Percentiles rank a stretch among this genome's conserved stretches.
Evolutionary conservation across 2,329 filamentous ascomycete species (phyloP).

Genomic region (Exophiala spinifera): DNA sequence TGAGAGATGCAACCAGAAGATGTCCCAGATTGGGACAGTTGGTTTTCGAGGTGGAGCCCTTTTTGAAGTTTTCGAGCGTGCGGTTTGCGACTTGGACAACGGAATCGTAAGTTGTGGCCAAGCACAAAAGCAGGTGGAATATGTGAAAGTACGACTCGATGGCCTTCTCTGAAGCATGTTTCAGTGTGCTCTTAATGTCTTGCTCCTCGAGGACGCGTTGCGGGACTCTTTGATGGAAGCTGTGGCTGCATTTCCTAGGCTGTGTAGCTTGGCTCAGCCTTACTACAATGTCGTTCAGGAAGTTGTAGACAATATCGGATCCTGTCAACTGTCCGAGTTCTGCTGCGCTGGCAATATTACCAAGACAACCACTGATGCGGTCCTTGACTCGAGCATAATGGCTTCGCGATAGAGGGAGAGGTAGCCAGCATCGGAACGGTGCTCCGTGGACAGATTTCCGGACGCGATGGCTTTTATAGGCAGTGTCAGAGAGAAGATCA

Average conservation of each 20-base stretch:
- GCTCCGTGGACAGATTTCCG: constrained; percentile 45
- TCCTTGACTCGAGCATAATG: constrained; percentile 44
- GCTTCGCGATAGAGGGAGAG: constrained; percentile 45
- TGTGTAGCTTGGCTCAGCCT: constrained; percentile 40
- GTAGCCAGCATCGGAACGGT: constrained; percentile 45
- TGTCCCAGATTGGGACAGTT: constrained; percentile 50
- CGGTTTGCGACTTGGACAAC: constrained; percentile 44
- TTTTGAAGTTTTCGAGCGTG: constrained; percentile 39
- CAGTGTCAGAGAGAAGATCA: constrained; percentile 47
- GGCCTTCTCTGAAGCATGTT: constrained; percentile 52
- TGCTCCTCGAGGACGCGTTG: too few species aligned
- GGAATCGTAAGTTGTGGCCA: constrained; percentile 39
- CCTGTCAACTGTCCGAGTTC: constrained; percentile 25
- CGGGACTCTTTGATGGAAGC: too few species aligned
- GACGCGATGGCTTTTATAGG: constrained; percentile 38
- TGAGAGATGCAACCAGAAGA: constrained; percentile 48
- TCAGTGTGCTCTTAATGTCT: constrained; percentile 40
- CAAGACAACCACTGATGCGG: constrained; percentile 31
- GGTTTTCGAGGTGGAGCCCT: constrained; percentile 41
- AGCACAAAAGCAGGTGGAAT: constrained; percentile 51
- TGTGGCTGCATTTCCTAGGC: too few species aligned
- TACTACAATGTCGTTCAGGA: constrained; percentile 53
- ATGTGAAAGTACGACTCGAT: constrained; percentile 54
- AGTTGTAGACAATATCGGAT: constrained; percentile 43
- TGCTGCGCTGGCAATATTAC: constrained; percentile 30